A percentile compares a stretch with the other conserved stretches of the same genome.
Conservation (phyloP, 73 alveolate species). For the Strombidium stylifer region DNA sequence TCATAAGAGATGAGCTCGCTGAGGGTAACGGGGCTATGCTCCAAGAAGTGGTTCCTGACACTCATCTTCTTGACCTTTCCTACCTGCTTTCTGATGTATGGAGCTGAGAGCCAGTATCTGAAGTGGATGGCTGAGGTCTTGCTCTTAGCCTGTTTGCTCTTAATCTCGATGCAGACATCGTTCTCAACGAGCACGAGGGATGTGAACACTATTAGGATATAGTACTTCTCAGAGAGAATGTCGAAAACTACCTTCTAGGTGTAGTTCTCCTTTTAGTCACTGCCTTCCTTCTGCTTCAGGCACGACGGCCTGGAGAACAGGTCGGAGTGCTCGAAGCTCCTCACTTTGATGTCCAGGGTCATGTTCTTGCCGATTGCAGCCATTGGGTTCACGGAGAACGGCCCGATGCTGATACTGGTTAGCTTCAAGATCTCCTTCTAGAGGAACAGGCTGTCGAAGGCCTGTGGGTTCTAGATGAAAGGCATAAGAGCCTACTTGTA, state of each 20-base stretch:
- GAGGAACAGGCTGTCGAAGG: not conserved
- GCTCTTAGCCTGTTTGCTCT: not conserved
- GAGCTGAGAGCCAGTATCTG: slow-evolving; percentile 4
- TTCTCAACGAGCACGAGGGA: not conserved
- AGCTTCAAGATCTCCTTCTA: not conserved
- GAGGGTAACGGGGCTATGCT: too few relatives aligned
- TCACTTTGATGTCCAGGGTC: too few relatives aligned
- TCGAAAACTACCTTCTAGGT: not conserved
- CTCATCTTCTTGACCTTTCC: too few relatives aligned
- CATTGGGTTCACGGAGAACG: not conserved
- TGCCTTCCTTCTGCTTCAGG: too few relatives aligned
- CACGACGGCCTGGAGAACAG: too few relatives aligned
- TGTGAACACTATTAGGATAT: not conserved
- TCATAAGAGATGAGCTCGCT: too few relatives aligned
- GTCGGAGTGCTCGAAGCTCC: too few relatives aligned
- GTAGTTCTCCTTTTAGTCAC: too few relatives aligned
- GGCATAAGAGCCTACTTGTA: not conserved
- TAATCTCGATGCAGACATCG: slow-evolving; percentile 4
- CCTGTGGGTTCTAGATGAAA: not conserved
- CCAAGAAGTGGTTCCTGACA: too few relatives aligned
- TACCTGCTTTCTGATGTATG: not conserved
- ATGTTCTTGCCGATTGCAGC: too few relatives aligned
- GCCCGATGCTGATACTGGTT: not conserved
- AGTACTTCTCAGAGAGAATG: not conserved
- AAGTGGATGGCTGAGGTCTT: not conserved